Conservation (phyloP, 2,329 filamentous ascomycete genomes). For the Chaetomium sp. region DNA sequence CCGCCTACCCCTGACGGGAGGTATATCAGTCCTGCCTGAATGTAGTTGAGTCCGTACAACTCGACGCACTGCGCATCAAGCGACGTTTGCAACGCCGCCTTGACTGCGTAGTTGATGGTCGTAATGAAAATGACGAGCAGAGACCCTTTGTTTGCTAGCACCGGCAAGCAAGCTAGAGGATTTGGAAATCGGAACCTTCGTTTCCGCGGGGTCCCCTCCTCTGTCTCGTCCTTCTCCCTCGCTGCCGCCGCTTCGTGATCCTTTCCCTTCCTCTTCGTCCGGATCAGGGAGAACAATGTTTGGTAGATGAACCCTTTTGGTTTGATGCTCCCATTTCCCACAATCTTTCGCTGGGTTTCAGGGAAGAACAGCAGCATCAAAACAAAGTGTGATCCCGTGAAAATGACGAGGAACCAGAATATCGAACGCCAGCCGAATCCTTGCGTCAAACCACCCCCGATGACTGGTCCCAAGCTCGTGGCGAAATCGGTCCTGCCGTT, state of each 20-base stretch:
- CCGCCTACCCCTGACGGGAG: conserved; percentile 23
- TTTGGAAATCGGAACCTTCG: conserved; percentile 11
- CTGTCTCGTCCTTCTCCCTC: neutral
- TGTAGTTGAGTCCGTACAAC: conserved; percentile 17
- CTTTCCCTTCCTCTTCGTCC: neutral
- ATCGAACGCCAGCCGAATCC: conserved; percentile 62
- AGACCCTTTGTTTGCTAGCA: conserved; percentile 22
- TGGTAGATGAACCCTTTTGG: conserved; percentile 44
- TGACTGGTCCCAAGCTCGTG: conserved; percentile 55
- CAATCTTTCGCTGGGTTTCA: conserved; percentile 53
- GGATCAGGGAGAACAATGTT: conserved; percentile 37
- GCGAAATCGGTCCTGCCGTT: conserved; percentile 35
- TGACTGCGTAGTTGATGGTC: conserved; percentile 26
- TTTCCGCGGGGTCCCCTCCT: neutral
- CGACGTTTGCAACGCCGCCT: conserved; percentile 23
- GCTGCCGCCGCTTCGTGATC: neutral
- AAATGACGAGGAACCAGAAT: conserved; percentile 64
- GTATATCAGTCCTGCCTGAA: conserved; percentile 23
- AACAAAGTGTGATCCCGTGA: conserved; percentile 45
- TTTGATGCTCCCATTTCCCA: conserved; percentile 55
- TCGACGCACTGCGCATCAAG: conserved; percentile 25
- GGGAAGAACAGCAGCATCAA: conserved; percentile 55
- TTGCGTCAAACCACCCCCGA: conserved; percentile 60
- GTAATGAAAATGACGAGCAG: conserved; percentile 26
- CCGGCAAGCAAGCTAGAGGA: conserved; percentile 23